phyloP scores from a whole-genome alignment of 306 rosid species.

The Inga oerstediana region DNA sequence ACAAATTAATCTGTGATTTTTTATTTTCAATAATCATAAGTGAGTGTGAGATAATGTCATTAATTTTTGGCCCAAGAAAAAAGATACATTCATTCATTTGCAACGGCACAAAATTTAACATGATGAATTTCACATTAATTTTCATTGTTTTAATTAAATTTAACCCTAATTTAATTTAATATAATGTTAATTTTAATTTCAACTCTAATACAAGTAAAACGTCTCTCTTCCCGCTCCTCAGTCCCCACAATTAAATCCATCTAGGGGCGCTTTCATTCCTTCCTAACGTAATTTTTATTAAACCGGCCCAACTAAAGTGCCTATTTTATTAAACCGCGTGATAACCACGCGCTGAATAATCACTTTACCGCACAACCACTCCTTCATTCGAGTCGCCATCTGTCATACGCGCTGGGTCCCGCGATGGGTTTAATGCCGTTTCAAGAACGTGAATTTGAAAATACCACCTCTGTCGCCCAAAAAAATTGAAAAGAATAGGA shows the following conservation, averaged over 20 bases:
- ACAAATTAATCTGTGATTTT: background rate
- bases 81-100: background rate
- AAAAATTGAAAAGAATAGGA: background rate
- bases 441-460: conserved; percentile 36
- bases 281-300: conserved; percentile 21
- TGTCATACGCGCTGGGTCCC: background rate
- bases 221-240: conserved; percentile 42
- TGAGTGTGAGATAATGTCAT: background rate
- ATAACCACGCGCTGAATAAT: background rate
- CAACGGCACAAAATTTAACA: background rate
- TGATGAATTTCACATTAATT: background rate
- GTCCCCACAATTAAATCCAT: conserved; percentile 9
- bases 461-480: conserved; percentile 23
- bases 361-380: background rate
- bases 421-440: background rate
- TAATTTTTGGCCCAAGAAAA: background rate
- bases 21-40: background rate
- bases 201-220: conserved; percentile 19
- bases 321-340: too few species aligned
- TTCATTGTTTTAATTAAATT: background rate
- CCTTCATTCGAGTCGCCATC: conserved; percentile 3
- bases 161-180: background rate
- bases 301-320: conserved; percentile 31
- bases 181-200: background rate
- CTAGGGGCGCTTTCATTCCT: conserved; percentile 37